Evolutionary conservation across 2,329 filamentous ascomycete species (phyloP).

Genomic region (Nothomitra cinnamomea): DNA sequence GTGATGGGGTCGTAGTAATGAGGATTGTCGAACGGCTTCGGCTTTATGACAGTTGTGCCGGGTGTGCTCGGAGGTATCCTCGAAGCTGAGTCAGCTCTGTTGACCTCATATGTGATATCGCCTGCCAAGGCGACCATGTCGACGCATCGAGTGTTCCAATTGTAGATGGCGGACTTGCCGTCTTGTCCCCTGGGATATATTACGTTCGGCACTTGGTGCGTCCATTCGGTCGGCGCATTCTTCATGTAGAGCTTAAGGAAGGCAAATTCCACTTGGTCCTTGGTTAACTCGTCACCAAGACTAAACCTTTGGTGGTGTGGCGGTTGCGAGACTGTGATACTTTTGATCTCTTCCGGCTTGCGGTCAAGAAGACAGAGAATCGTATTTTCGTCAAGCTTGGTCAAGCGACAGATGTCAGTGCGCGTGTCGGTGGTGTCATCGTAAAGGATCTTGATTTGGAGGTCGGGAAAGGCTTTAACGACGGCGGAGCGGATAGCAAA

Average conservation of each 20-base stretch:
- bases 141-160: no score
- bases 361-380: constrained; percentile 21
- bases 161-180: no score
- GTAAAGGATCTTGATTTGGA: no score
- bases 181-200: no score
- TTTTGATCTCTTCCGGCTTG: constrained; percentile 14
- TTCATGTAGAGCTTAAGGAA: background rate
- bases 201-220: no score
- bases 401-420: constrained; percentile 11
- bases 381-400: constrained; percentile 12
- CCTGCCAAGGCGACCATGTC: no score
- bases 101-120: background rate
- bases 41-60: no score
- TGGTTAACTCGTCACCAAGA: background rate
- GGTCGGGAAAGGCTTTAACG: no score
- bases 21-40: background rate
- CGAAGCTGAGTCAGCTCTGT: background rate
- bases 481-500: no score
- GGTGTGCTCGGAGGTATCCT: background rate
- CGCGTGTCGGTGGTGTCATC: no score
- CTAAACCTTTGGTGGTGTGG: constrained; percentile 23
- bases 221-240: background rate
- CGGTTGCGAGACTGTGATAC: constrained; percentile 20
- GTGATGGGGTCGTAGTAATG: constrained; percentile 1
- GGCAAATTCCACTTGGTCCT: background rate